phyloP scores from a whole-genome alignment of 768 basidiomycete genomes.

The Phaeotremella skinneri region DNA sequence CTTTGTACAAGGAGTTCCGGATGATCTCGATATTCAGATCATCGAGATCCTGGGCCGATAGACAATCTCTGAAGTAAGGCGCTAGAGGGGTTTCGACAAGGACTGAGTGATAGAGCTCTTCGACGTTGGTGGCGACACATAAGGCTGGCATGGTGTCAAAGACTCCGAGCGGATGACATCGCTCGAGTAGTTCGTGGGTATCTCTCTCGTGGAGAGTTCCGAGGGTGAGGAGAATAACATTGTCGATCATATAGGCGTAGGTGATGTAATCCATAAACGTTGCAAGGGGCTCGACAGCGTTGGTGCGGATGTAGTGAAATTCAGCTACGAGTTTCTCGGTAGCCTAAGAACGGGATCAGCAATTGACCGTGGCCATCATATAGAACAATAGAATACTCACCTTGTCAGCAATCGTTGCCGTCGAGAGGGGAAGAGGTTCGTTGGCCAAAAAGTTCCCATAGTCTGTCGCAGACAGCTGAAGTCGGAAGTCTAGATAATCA shows the following conservation, averaged over 20 bases:
- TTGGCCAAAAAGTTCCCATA: slow-evolving; percentile 98
- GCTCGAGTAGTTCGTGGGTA: slow-evolving; percentile 90
- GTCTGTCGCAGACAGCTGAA: slow-evolving; percentile 92
- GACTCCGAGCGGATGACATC: slow-evolving; percentile 93
- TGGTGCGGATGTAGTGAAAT: slow-evolving; percentile 88
- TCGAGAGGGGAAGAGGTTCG: slow-evolving; percentile 87
- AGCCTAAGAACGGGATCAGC: slow-evolving; percentile 53
- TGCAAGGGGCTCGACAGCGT: slow-evolving; percentile 83
- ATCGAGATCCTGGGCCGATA: slow-evolving; percentile 92
- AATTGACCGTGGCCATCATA: not conserved
- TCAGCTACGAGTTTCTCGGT: slow-evolving; percentile 94
- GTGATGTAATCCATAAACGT: slow-evolving; percentile 98
- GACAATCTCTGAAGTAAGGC: slow-evolving; percentile 93
- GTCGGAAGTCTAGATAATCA: slow-evolving; percentile 73
- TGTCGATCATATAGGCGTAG: slow-evolving; percentile 99
- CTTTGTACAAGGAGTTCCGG: slow-evolving; percentile 97
- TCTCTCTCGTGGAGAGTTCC: slow-evolving; percentile 96
- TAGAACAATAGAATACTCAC: slow-evolving; percentile 14
- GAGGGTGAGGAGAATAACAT: slow-evolving; percentile 93
- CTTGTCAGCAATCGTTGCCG: slow-evolving; percentile 92
- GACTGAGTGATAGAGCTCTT: slow-evolving; percentile 94
- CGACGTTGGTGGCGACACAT: slow-evolving; percentile 98
- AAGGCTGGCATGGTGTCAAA: slow-evolving; percentile 99
- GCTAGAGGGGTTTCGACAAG: slow-evolving; percentile 96
- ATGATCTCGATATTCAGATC: slow-evolving; percentile 99